Conservation (phyloP, 331 rosid genomes). For the Acacia pycnantha region DNA sequence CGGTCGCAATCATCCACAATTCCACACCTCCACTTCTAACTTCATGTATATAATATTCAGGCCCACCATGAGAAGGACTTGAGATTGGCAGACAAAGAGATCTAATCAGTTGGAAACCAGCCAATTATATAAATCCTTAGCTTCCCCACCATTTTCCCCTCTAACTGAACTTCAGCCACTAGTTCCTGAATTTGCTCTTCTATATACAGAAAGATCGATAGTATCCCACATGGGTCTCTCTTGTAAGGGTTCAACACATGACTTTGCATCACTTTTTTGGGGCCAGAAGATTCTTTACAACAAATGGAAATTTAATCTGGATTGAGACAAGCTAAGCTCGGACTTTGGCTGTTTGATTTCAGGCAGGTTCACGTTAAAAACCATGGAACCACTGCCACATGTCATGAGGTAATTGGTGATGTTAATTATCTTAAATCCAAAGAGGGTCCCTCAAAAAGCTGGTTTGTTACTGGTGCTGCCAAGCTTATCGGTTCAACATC, state of each 20-base stretch:
- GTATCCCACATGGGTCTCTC: slow-evolving; percentile 43
- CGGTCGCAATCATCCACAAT: slow-evolving; percentile 31
- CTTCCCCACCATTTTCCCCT: slow-evolving; percentile 44
- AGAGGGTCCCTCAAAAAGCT: slow-evolving; percentile 35
- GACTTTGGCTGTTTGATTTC: slow-evolving; percentile 48
- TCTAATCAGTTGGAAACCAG: slow-evolving; percentile 55
- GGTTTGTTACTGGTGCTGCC: slow-evolving; percentile 43
- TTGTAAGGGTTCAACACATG: slow-evolving; percentile 43
- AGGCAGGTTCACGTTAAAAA: slow-evolving; percentile 33
- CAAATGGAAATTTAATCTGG: slow-evolving; percentile 36
- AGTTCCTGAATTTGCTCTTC: slow-evolving; percentile 40
- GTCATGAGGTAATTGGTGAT: slow-evolving; percentile 28
- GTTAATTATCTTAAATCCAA: slow-evolving; percentile 32
- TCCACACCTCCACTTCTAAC: slow-evolving; percentile 32
- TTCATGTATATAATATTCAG: slow-evolving; percentile 10
- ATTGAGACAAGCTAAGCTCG: slow-evolving; percentile 46
- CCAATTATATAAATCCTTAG: slow-evolving; percentile 41
- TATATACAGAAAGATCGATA: slow-evolving; percentile 29
- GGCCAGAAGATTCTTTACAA: slow-evolving; percentile 44
- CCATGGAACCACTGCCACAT: slow-evolving; percentile 38
- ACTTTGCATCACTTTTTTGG: slow-evolving; percentile 46
- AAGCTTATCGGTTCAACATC: slow-evolving; percentile 20
- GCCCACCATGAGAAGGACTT: slow-evolving; percentile 55
- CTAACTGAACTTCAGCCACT: slow-evolving; percentile 49
- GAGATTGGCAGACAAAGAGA: slow-evolving; percentile 69